phyloP scores from a whole-genome alignment of 805 yeast genomes.

The Yarrowia alimentaria region DNA sequence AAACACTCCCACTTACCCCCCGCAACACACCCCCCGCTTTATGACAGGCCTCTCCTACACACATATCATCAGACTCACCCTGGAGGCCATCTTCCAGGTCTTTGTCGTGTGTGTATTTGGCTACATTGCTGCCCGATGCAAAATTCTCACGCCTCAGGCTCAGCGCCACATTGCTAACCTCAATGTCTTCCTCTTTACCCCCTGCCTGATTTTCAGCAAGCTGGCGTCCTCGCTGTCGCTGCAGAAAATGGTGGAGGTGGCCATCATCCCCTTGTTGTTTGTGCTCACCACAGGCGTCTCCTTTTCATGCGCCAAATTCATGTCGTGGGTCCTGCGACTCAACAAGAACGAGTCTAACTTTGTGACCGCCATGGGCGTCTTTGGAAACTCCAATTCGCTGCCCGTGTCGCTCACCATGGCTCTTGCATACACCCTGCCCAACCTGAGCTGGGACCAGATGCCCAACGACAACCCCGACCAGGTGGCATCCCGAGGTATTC shows the following conservation, averaged over 20 bases:
- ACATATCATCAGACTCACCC: conserved; percentile 19
- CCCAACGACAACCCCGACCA: conserved; percentile 54
- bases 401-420: conserved; percentile 88
- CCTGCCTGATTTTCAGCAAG: conserved; percentile 88
- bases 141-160: conserved; percentile 65
- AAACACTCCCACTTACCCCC: too few relatives aligned
- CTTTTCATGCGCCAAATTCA: conserved; percentile 56
- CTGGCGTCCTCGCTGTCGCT: conserved; percentile 65
- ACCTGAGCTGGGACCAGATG: conserved; percentile 56
- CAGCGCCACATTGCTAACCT: conserved; percentile 73
- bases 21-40: too few relatives aligned
- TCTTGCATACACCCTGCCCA: conserved; percentile 58
- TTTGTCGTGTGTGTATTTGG: conserved; percentile 85
- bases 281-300: conserved; percentile 81
- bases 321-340: conserved; percentile 54
- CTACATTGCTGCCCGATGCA: conserved; percentile 73
- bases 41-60: conserved; percentile 16
- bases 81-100: conserved; percentile 81
- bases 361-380: conserved; percentile 95
- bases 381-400: conserved; percentile 91
- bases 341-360: conserved; percentile 79
- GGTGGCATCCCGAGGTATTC: conserved; percentile 61
- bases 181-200: conserved; percentile 91
- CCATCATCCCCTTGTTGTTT: conserved; percentile 80
- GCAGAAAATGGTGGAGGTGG: conserved; percentile 72